A percentile compares a stretch with the other conserved stretches of the same genome.
Evolutionary conservation across 768 basidiomycete genomes (phyloP).

Genomic region (Collybiopsis luxurians): DNA sequence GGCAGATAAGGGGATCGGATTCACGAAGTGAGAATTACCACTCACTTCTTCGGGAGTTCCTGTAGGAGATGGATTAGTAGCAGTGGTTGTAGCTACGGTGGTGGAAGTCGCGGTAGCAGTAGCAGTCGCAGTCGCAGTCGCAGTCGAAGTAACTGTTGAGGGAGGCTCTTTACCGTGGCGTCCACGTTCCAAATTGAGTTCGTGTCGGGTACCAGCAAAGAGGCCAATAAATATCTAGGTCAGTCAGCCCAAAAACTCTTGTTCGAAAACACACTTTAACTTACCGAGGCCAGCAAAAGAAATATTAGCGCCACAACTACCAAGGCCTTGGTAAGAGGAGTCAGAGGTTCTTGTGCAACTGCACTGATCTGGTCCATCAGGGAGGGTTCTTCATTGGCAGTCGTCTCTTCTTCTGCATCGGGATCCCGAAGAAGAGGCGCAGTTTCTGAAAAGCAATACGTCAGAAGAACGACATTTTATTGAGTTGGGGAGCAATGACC

Average conservation of each 20-base stretch:
- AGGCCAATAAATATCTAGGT: slow-evolving; percentile 82
- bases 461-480: not conserved
- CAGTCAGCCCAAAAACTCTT: not conserved
- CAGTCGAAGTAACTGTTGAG: not conserved
- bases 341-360: slow-evolving; percentile 73
- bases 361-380: slow-evolving; percentile 49
- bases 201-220: slow-evolving; percentile 86
- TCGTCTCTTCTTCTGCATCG: slow-evolving; percentile 33
- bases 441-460: slow-evolving; percentile 41
- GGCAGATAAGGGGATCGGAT: slow-evolving; percentile 6
- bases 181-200: slow-evolving; percentile 49
- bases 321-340: slow-evolving; percentile 80
- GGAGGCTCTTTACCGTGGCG: slow-evolving; percentile 31
- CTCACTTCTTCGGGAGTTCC: slow-evolving; percentile 49
- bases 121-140: slow-evolving; percentile 20
- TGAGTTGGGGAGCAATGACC: slow-evolving; percentile 30
- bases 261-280: slow-evolving; percentile 11
- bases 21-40: not conserved
- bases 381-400: slow-evolving; percentile 24
- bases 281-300: slow-evolving; percentile 70
- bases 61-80: slow-evolving; percentile 51
- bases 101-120: slow-evolving; percentile 42
- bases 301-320: slow-evolving; percentile 73
- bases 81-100: slow-evolving; percentile 35
- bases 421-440: slow-evolving; percentile 61